Conservation (phyloP, 2,329 filamentous ascomycete genomes). For the Diaporthe aspalathi region DNA sequence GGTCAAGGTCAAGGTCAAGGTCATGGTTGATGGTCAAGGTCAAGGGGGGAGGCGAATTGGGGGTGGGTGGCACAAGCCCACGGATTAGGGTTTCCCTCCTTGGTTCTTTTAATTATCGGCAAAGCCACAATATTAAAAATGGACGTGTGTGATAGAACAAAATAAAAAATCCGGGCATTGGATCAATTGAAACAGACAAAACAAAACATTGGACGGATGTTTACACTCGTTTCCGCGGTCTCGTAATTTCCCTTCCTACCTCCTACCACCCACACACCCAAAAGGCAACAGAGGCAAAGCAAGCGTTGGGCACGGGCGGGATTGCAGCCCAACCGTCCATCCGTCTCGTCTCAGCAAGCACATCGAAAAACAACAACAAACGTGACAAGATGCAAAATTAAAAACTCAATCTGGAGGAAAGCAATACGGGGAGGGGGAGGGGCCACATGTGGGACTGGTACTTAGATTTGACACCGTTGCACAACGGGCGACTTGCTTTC, state of each 20-base stretch:
- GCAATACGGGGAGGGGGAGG: background rate
- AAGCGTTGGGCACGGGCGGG: constrained; percentile 12
- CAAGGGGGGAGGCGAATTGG: background rate
- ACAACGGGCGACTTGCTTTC: background rate
- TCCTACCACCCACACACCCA: background rate
- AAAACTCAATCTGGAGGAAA: constrained; percentile 4
- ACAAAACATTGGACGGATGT: constrained; percentile 10
- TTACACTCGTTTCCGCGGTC: constrained; percentile 8
- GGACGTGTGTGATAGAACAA: constrained; percentile 6
- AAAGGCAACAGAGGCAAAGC: too few relatives aligned
- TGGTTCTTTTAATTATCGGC: background rate
- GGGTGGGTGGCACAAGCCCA: constrained; percentile 9
- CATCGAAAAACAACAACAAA: background rate
- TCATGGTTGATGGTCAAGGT: background rate
- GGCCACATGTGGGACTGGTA: too few relatives aligned
- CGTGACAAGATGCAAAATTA: constrained; percentile 14
- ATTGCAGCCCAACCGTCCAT: constrained; percentile 24
- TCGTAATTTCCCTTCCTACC: constrained; percentile 5
- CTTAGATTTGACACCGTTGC: constrained; percentile 3
- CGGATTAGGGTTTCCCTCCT: constrained; percentile 20
- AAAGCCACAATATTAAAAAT: constrained; percentile 21
- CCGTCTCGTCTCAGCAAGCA: constrained; percentile 19
- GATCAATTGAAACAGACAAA: constrained; percentile 21
- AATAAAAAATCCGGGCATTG: constrained; percentile 11
- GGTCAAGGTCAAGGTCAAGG: constrained; percentile 7